Base-by-base conservation (phyloP, 75 land plant species). In the Cupressus sempervirens region DNA sequence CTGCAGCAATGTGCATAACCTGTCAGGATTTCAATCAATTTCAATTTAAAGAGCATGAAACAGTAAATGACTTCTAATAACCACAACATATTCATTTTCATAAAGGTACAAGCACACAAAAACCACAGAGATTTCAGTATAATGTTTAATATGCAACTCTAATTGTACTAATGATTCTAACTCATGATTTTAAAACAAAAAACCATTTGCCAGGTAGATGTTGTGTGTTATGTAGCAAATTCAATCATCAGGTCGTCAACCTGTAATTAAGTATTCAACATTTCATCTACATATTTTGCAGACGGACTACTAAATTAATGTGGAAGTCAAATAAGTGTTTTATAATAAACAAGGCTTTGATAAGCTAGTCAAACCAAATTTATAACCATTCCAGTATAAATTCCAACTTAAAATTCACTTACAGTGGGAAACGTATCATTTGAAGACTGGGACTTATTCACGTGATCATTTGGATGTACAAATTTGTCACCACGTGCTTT, bases 1-100 rank as follows among this genome's bases (percentile, higher is more conserved):
- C 97, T 82, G 97, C 99, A 80, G 99, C 99, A 89, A 97, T 95
- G 83, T 97, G 99, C 99, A 97, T 97, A 34, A 93, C 99, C 99
- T 97, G 91, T 34, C 88, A 65, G 38, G 29, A 84, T 45, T 45
- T 82, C 86, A 34, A 83, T 20, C 23, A 34, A 85, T 43, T 23
- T 41, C 32, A 79, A 43, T 45, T 3, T 67, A 11, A 83, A 23
- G 70, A 30, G 72, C 36, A 70, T 82, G 76, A 20, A 58, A 82
- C 12, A 16, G 35, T 34, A 23, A 38, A 35, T 15, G 15, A 68
- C 76, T 54, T 20, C 14, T 82, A 20, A 12, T 56, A 6, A 38
- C 29, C 40, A 67, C 30, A 73, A 38, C 35, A 54, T 53, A 82
- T 16, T 18, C 9, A 79, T 26, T 43, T 43, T 45, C 29, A 43